Percentiles rank a stretch among this genome's conserved stretches.
Evolutionary conservation across 2,329 filamentous ascomycete genomes (phyloP).

Genomic region (Thelonectria rubi): DNA sequence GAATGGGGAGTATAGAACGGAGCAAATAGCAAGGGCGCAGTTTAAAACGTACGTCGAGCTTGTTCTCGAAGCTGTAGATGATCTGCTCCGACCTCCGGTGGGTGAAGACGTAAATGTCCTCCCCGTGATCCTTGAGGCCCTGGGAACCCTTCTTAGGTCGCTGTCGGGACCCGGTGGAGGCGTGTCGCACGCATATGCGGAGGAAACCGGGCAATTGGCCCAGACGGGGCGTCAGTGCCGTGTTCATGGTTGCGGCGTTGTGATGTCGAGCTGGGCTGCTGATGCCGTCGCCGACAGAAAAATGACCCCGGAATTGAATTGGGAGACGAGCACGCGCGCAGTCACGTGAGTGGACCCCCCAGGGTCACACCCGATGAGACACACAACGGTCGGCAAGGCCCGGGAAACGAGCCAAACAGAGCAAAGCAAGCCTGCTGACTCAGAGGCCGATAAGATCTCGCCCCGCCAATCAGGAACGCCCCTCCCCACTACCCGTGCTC

Average conservation of each 20-base stretch:
- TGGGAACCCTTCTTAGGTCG: slow-evolving; percentile 38
- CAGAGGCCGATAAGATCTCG: slow-evolving; percentile 43
- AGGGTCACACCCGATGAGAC: not conserved
- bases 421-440: slow-evolving; percentile 22
- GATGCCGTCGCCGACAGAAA: slow-evolving; percentile 29
- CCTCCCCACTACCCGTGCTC: slow-evolving; percentile 32
- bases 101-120: slow-evolving; percentile 66
- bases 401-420: slow-evolving; percentile 1
- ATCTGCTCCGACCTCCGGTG: slow-evolving; percentile 61
- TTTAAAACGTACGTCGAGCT: slow-evolving; percentile 54
- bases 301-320: slow-evolving; percentile 35
- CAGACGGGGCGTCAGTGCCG: slow-evolving; percentile 47
- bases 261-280: slow-evolving; percentile 33
- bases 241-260: slow-evolving; percentile 49
- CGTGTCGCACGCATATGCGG: slow-evolving; percentile 54
- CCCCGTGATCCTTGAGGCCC: slow-evolving; percentile 57
- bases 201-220: slow-evolving; percentile 55
- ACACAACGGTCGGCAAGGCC: slow-evolving; percentile 3
- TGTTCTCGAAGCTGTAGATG: slow-evolving; percentile 60
- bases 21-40: too few species aligned
- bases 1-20: too few species aligned
- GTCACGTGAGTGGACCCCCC: slow-evolving; percentile 42
- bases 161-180: slow-evolving; percentile 39
- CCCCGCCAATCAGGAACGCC: slow-evolving; percentile 31
- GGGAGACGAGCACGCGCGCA: slow-evolving; percentile 31